A percentile compares a stretch with the other conserved stretches of the same genome.
Conservation (phyloP, 2,329 filamentous ascomycete genomes). For the Aspergillus arachidicola region DNA sequence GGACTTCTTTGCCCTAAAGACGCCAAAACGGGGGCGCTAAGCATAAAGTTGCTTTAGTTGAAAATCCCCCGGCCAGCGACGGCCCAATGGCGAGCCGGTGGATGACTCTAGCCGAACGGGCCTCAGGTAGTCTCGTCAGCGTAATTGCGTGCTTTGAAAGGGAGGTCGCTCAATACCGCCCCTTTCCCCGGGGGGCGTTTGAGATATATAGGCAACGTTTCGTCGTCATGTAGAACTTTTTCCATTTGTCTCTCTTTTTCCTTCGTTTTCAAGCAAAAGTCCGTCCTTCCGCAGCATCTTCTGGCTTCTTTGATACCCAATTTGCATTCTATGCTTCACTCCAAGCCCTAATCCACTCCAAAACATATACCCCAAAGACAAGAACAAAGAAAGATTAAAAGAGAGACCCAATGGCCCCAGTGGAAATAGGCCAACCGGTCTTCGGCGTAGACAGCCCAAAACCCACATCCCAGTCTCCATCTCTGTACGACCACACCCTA, state of each 20-base stretch:
- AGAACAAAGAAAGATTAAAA: background rate
- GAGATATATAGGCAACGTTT: background rate
- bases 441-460: background rate
- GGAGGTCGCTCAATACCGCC: conserved; percentile 14
- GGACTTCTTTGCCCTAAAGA: conserved; percentile 2
- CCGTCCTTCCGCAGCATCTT: background rate
- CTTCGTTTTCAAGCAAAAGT: background rate
- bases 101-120: background rate
- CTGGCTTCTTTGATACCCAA: background rate
- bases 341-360: background rate
- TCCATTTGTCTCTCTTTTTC: background rate
- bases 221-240: conserved; percentile 3
- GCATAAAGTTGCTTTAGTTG: conserved; percentile 6
- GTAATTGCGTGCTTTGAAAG: conserved; percentile 26
- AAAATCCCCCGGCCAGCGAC: conserved; percentile 1
- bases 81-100: background rate
- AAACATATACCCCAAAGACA: background rate
- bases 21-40: background rate
- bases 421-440: conserved; percentile 9
- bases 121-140: conserved; percentile 9
- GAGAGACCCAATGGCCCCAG: conserved; percentile 12
- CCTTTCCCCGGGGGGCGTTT: background rate
- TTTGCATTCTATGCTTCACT: background rate
- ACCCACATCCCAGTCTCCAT: background rate
- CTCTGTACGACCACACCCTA: conserved; percentile 34